Evolutionary conservation across 2,329 filamentous ascomycete species (phyloP).

Genomic region (Knoxdaviesia capensis): DNA sequence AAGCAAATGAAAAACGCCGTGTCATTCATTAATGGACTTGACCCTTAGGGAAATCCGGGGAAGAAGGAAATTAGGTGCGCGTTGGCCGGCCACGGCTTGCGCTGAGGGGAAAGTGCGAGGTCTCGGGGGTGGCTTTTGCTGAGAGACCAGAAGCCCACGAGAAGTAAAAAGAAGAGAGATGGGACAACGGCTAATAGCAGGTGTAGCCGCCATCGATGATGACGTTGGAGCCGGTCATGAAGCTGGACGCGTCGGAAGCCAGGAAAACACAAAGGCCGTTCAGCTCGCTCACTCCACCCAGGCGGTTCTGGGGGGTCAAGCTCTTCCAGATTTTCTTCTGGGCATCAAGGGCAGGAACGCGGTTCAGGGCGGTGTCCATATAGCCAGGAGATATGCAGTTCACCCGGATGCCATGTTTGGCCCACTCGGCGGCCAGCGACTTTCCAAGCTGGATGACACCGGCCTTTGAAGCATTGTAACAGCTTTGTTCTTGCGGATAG

Average conservation of each 20-base stretch:
- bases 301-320: slow-evolving; percentile 51
- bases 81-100: too few relatives aligned
- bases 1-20: too few relatives aligned
- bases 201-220: slow-evolving; percentile 53
- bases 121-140: too few relatives aligned
- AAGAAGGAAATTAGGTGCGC: too few relatives aligned
- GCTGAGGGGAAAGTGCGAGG: too few relatives aligned
- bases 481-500: slow-evolving; percentile 66
- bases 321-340: slow-evolving; percentile 69
- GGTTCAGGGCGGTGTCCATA: slow-evolving; percentile 71
- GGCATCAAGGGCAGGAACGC: slow-evolving; percentile 55
- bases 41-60: too few relatives aligned
- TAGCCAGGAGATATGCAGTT: slow-evolving; percentile 75
- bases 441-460: slow-evolving; percentile 61
- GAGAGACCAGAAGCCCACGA: too few relatives aligned
- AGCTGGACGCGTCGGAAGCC: slow-evolving; percentile 49
- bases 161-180: too few relatives aligned
- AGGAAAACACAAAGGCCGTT: slow-evolving; percentile 63
- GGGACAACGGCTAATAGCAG: slow-evolving; percentile 24
- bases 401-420: slow-evolving; percentile 59
- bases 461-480: slow-evolving; percentile 72
- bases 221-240: slow-evolving; percentile 62
- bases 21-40: too few relatives aligned
- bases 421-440: slow-evolving; percentile 70
- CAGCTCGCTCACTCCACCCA: slow-evolving; percentile 55